Base-by-base conservation (phyloP, 2,329 filamentous ascomycete species). In the Diaporthe longicolla region DNA sequence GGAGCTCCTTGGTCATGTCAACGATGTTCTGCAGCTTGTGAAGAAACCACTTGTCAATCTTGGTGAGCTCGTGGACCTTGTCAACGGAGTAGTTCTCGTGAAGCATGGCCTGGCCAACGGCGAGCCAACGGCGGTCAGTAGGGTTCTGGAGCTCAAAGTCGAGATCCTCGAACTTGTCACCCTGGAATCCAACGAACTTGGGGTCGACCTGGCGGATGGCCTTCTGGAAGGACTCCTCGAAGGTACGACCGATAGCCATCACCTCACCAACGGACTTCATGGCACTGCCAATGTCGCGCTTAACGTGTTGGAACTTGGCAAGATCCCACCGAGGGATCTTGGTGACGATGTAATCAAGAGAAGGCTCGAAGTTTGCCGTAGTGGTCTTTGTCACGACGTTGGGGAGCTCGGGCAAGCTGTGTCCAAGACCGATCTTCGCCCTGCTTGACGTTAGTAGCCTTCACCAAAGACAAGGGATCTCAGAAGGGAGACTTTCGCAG, bases 191-290 rank as follows among this genome's bases (percentile, higher is more conserved):
- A 77, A 96, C 86, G 82, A 94, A 98, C 80, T 90, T 91, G 78
- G 97, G 96, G 82, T 99, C 97, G 77, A 99, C 96, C 86, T 98
- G 95, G 75, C 97, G 94, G 82, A 98, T 97, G 76, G 97, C 97
- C 88, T 99, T 99, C 85, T 99, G 97, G 88, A 99, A 97, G 21
- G 95, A 97, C 87, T 99, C 97, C 85, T 99, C 97, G 80, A 98
- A 99, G 40, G 97, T 98, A 84, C 97, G 93, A 78, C 97, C 97
- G 80, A 99, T 98, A 77, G 97, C 97, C 97, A 99, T 99, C 75
- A 99, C 97, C 85, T 99, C 97, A 82, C 97, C 97, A 73, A 99
- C 95, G 32, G 95, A 98, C 88, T 98, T 99, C 97, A 99, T 99
- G 76, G 96, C 93, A 82, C 94, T 97, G 79, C 97, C 97, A 82